These are phyloP conservation scores for Sugiyamaella novakii DNA, from an alignment of 1,139 yeast genomes.

Conservation along the genomic window DNA sequence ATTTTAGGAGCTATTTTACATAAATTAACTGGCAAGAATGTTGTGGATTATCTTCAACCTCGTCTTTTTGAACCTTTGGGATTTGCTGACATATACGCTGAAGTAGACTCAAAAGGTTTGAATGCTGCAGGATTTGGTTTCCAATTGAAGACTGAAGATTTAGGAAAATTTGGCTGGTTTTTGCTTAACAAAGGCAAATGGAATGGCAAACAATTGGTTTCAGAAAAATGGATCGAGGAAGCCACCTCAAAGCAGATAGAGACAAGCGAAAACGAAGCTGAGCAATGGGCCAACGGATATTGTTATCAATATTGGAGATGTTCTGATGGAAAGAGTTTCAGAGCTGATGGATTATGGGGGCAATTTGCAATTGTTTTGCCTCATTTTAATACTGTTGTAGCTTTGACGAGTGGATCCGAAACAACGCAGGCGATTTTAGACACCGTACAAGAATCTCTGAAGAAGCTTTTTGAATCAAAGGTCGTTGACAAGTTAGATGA, in stretches of 20 bases:
- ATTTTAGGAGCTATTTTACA: conserved; percentile 25
- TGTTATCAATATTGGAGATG: conserved; percentile 26
- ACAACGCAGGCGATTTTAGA: conserved; percentile 15
- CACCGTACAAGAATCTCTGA: conserved; percentile 8
- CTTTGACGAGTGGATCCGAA: conserved; percentile 22
- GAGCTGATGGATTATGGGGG: conserved; percentile 27
- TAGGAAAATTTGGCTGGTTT: conserved; percentile 25
- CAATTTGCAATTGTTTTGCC: conserved; percentile 25
- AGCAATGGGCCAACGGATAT: conserved; percentile 24
- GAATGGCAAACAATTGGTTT: conserved; percentile 24
- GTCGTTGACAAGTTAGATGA: neutral
- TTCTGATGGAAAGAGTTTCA: conserved; percentile 18
- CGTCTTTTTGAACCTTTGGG: conserved; percentile 26
- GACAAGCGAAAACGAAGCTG: conserved; percentile 6
- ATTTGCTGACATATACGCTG: conserved; percentile 19
- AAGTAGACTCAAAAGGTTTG: conserved; percentile 16
- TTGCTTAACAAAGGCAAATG: conserved; percentile 23
- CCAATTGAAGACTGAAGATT: conserved; percentile 22
- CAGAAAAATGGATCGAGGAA: conserved; percentile 22
- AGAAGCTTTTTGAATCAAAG: conserved; percentile 1
- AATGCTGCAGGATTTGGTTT: conserved; percentile 25
- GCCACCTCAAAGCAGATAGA: conserved; percentile 20
- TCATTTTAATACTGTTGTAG: conserved; percentile 22
- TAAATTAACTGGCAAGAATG: conserved; percentile 21
- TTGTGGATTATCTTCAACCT: conserved; percentile 23